Base-by-base conservation (phyloP, 805 yeast genomes). In the Candida schatavii region DNA sequence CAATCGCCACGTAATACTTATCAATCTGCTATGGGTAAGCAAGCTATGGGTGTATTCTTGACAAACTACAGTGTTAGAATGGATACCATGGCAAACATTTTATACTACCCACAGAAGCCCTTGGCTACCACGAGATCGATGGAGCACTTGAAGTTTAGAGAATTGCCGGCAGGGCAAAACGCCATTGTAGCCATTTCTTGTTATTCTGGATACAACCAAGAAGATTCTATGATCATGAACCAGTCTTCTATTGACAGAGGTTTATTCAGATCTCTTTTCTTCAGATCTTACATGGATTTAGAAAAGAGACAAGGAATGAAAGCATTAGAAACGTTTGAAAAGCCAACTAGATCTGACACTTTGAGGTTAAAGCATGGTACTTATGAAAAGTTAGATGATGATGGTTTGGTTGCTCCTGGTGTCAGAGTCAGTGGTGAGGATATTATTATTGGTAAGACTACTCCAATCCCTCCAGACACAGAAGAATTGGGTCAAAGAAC, bases 11-110 rank as follows among this genome's bases (percentile, higher is more conserved):
- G 99, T 82, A 93, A 93, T 62, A 93, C 99, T 3, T 93, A 93
- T 68, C 99, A 93, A 73, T 90, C 97, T 62, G 99, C 99, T 49
- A 93, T 93, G 99, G 99, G 99, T 81, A 93, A 93, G 68, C 99
- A 93, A 72, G 99, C 99, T 44, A 93, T 93, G 99, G 99, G 99
- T 62, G 98, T 93, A 7, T 91, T 87, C 66, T 76, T 91, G 56
- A 93, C 99, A 3, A 93, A 93, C 61, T 93, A 91, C 65, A 79
- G 84, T 45, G 96, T 91, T 40, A 87, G 99, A 70, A 93, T 93
- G 99, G 99, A 93, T 67, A 93, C 99, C 1, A 93, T 93, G 99
- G 97, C 99, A 7, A 93, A 93, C 61, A 91, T 93, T 55, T 75
- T 93, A 52, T 93, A 93, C 62, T 93, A 93, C 61, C 99, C 99